Percentiles rank a stretch among this genome's conserved stretches.
phyloP scores from a whole-genome alignment of 2,329 filamentous ascomycete genomes.

The Fusarium sp. region DNA sequence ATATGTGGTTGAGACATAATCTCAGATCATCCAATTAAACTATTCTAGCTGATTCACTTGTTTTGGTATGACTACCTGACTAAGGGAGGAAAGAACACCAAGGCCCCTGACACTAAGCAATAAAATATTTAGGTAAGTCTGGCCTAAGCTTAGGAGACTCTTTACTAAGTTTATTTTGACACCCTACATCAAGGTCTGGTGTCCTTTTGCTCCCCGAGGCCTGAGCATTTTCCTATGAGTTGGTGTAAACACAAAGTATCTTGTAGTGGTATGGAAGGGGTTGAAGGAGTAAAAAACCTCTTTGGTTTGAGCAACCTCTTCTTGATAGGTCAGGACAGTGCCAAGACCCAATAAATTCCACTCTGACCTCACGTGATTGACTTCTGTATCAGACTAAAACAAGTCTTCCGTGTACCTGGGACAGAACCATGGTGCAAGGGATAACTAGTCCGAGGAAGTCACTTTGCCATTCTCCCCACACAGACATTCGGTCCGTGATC shows the following conservation, averaged over 20 bases:
- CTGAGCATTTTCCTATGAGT: fast-evolving
- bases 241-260: background rate
- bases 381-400: background rate
- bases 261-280: background rate
- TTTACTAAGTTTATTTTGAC: too few species aligned
- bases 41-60: too few species aligned
- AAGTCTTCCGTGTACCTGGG: background rate
- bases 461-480: background rate
- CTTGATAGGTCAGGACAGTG: background rate
- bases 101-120: too few species aligned
- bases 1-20: background rate
- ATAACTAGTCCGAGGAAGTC: background rate
- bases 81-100: too few species aligned
- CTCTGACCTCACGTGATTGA: background rate
- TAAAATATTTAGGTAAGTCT: too few species aligned
- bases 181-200: too few species aligned
- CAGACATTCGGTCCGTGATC: background rate
- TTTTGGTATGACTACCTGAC: background rate
- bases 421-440: background rate
- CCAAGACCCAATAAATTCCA: background rate
- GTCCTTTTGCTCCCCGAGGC: too few species aligned
- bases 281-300: background rate
- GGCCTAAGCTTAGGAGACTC: too few species aligned
- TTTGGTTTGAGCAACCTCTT: background rate
- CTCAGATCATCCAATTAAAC: too few species aligned